These are phyloP conservation scores for Balansia obtecta DNA, from an alignment of 2,329 filamentous ascomycete genomes.

Conservation along the genomic window DNA sequence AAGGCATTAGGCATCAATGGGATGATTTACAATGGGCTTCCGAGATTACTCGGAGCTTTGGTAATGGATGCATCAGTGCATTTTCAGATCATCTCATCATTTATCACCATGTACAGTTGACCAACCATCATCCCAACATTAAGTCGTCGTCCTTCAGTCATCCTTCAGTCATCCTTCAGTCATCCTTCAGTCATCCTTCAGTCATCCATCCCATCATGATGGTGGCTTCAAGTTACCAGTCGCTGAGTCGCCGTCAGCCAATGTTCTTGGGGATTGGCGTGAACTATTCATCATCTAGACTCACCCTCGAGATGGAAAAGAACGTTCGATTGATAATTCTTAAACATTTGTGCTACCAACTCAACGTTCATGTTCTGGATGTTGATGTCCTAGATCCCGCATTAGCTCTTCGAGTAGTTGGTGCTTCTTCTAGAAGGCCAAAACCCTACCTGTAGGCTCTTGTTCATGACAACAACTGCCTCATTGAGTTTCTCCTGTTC, in stretches of 20 bases:
- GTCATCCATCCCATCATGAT: slow-evolving; percentile 34
- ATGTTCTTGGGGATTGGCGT: neutral
- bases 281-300: slow-evolving; percentile 7
- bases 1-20: too few species aligned
- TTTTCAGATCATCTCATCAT: neutral
- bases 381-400: slow-evolving; percentile 67
- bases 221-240: slow-evolving; percentile 77
- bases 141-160: neutral
- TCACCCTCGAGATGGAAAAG: slow-evolving; percentile 92
- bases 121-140: neutral
- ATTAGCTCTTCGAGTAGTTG: neutral
- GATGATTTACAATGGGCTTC: too few species aligned
- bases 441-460: slow-evolving; percentile 59
- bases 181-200: neutral
- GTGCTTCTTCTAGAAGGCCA: neutral
- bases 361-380: slow-evolving; percentile 98
- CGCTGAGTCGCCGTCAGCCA: slow-evolving; percentile 33
- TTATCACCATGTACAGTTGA: neutral
- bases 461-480: slow-evolving; percentile 84
- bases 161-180: neutral
- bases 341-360: slow-evolving; percentile 97
- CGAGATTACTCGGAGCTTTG: too few species aligned
- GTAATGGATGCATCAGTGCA: neutral
- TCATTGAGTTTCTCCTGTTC: slow-evolving; percentile 91
- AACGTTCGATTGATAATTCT: slow-evolving; percentile 98